phyloP scores from a whole-genome alignment of 1,284 basidiomycete species.

The Pisolithus thermaeus region DNA sequence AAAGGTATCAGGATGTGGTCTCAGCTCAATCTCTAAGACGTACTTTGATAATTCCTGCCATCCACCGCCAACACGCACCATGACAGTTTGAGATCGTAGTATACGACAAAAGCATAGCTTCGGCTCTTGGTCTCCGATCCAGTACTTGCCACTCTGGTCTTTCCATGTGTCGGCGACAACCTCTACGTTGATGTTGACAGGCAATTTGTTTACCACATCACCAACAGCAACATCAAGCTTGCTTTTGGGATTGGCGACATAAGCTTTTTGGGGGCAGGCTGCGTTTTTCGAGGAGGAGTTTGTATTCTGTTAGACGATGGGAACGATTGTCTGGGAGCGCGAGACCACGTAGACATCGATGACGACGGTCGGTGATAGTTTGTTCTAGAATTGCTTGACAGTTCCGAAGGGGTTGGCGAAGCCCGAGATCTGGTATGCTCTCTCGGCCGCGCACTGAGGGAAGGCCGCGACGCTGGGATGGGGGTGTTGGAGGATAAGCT shows the following conservation, averaged over 20 bases:
- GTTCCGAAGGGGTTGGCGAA: conserved; percentile 56
- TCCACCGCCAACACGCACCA: conserved; percentile 94
- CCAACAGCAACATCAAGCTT: conserved; percentile 91
- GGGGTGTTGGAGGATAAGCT: conserved; percentile 47
- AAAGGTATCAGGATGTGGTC: conserved; percentile 9
- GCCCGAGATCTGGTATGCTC: conserved; percentile 39
- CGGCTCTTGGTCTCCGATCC: conserved; percentile 87
- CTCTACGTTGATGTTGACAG: conserved; percentile 80
- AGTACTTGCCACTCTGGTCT: conserved; percentile 90
- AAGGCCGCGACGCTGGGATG: conserved; percentile 31
- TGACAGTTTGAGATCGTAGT: conserved; percentile 86
- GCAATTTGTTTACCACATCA: conserved; percentile 82
- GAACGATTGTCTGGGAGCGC: conserved; percentile 59
- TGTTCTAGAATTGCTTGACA: conserved; percentile 39
- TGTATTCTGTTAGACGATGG: conserved; percentile 35
- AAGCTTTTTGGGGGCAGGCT: conserved; percentile 47
- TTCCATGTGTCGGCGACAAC: conserved; percentile 81
- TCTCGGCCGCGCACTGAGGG: conserved; percentile 35
- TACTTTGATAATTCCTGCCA: conserved; percentile 89
- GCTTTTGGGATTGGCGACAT: conserved; percentile 81
- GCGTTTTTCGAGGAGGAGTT: conserved; percentile 40
- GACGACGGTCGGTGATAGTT: conserved; percentile 37
- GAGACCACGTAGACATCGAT: conserved; percentile 59
- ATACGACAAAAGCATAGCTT: conserved; percentile 90
- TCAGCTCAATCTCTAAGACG: conserved; percentile 22